Evolutionary conservation across 129 eudicot species (phyloP).

Genomic region (Pseudognaphalium luteoalbum): DNA sequence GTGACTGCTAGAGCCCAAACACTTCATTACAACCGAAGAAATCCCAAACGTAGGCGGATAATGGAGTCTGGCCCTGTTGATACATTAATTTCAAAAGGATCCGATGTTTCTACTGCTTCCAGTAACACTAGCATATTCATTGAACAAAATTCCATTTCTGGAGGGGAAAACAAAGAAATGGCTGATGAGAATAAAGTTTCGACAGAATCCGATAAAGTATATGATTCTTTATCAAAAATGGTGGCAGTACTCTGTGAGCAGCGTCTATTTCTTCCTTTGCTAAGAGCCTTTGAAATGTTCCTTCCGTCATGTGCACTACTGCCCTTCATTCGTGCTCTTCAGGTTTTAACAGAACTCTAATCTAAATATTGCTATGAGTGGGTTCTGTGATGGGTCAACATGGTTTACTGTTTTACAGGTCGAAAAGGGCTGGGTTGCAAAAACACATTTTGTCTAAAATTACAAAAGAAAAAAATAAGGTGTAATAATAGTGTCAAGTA

Average conservation of each 20-base stretch:
- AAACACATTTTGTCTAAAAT: not conserved
- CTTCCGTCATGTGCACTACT: slow-evolving; percentile 90
- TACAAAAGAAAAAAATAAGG: not conserved
- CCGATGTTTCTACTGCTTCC: slow-evolving; percentile 46
- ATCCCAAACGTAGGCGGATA: slow-evolving; percentile 84
- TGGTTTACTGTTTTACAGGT: not conserved
- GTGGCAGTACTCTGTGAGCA: slow-evolving; percentile 94
- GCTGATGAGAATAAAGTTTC: slow-evolving; percentile 37
- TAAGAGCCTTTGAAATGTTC: slow-evolving; percentile 91
- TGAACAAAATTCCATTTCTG: slow-evolving; percentile 43
- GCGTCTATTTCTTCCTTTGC: slow-evolving; percentile 76
- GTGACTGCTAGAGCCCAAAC: slow-evolving; percentile 52
- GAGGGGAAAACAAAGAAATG: slow-evolving; percentile 45
- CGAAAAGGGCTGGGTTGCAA: not conserved
- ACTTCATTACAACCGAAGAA: slow-evolving; percentile 78
- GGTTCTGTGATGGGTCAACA: slow-evolving; percentile 10
- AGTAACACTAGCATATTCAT: slow-evolving; percentile 36
- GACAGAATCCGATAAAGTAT: slow-evolving; percentile 49
- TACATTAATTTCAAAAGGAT: slow-evolving; percentile 35
- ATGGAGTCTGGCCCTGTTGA: slow-evolving; percentile 46
- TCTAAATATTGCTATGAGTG: not conserved
- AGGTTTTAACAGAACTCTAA: slow-evolving; percentile 50
- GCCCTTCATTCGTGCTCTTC: slow-evolving; percentile 95
- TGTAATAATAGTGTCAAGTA: too few species aligned
- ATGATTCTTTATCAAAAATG: slow-evolving; percentile 65